Evolutionary conservation across 2,329 filamentous ascomycete genomes (phyloP).

Genomic region (Pseudodiploospora longispora): DNA sequence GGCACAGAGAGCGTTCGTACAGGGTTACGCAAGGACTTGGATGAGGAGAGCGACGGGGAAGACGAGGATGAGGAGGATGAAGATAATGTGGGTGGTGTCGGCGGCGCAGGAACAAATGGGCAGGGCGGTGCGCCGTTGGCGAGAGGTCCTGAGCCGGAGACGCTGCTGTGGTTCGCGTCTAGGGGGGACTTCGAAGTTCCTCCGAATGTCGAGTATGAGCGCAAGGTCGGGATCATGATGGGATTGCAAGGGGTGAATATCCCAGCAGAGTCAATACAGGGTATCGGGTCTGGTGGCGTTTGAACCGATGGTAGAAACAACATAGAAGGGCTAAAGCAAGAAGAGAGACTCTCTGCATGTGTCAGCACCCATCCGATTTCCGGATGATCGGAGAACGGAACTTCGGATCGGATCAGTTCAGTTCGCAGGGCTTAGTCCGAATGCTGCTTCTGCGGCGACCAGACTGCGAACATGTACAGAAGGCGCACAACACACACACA

Average conservation of each 20-base stretch:
- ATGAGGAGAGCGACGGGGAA: conserved; percentile 45
- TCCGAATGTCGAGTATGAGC: conserved; percentile 35
- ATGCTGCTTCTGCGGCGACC: too few relatives aligned
- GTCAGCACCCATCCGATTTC: too few relatives aligned
- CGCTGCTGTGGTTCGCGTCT: conserved; percentile 37
- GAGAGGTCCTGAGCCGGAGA: conserved; percentile 36
- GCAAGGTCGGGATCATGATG: conserved; percentile 23
- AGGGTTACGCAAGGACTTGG: conserved; percentile 51
- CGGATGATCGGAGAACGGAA: too few relatives aligned
- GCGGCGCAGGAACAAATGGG: conserved; percentile 6
- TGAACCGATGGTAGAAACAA: background rate
- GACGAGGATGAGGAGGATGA: conserved; percentile 52
- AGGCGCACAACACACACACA: too few relatives aligned
- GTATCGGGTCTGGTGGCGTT: conserved; percentile 10
- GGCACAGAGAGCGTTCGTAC: conserved; percentile 66
- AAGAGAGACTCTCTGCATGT: too few relatives aligned
- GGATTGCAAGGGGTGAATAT: conserved; percentile 28
- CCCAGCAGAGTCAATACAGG: conserved; percentile 15
- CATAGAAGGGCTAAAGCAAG: too few relatives aligned
- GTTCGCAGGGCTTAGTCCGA: too few relatives aligned
- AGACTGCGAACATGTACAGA: too few relatives aligned
- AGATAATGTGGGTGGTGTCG: conserved; percentile 26
- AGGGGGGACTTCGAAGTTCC: conserved; percentile 38
- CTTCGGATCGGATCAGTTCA: too few relatives aligned
- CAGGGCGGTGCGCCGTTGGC: conserved; percentile 17